Percentiles rank a stretch among this genome's conserved stretches.
phyloP scores from a whole-genome alignment of 2,329 filamentous ascomycete genomes.

The Paecilomyces fulvus region DNA sequence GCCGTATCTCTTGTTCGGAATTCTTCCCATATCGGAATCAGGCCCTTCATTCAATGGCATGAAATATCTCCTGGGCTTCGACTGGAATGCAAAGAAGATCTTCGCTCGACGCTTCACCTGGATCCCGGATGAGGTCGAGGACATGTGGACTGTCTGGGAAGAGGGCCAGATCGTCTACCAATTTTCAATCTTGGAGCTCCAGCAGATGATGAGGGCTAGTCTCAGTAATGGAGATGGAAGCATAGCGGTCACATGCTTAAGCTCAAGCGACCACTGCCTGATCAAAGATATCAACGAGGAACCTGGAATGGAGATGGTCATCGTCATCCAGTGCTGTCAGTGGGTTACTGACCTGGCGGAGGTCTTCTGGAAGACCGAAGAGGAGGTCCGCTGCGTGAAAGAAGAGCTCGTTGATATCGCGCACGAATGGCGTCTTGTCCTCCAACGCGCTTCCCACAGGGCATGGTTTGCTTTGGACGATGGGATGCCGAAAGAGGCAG shows the following conservation, averaged over 20 bases:
- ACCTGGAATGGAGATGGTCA: constrained; percentile 24
- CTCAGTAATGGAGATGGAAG: constrained; percentile 9
- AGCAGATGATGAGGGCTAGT: constrained; percentile 13
- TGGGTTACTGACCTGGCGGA: constrained; percentile 22
- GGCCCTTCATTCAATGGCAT: constrained; percentile 9
- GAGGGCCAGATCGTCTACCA: constrained; percentile 16
- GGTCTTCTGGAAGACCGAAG: constrained; percentile 9
- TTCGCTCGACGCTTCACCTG: constrained; percentile 19
- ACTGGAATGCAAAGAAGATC: constrained; percentile 12
- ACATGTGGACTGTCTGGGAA: constrained; percentile 19
- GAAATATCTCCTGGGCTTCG: constrained; percentile 21
- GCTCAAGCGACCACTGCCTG: constrained; percentile 12
- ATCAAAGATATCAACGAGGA: constrained; percentile 12
- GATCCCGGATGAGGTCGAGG: constrained; percentile 14
- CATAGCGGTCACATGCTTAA: constrained; percentile 16
- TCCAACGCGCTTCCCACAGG: constrained; percentile 18
- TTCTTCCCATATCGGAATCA: constrained; percentile 16
- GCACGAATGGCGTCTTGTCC: constrained; percentile 16
- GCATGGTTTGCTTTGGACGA: constrained; percentile 20
- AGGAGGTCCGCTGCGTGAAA: not conserved
- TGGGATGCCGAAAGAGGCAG: constrained; percentile 8
- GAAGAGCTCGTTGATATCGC: constrained; percentile 8
- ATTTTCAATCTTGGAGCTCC: constrained; percentile 13
- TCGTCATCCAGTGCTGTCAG: constrained; percentile 21
- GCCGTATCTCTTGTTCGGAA: constrained; percentile 13